Percentiles rank a stretch among this genome's conserved stretches.
Evolutionary conservation across 768 basidiomycete species (phyloP).

Genomic region (Serendipita vermifera): DNA sequence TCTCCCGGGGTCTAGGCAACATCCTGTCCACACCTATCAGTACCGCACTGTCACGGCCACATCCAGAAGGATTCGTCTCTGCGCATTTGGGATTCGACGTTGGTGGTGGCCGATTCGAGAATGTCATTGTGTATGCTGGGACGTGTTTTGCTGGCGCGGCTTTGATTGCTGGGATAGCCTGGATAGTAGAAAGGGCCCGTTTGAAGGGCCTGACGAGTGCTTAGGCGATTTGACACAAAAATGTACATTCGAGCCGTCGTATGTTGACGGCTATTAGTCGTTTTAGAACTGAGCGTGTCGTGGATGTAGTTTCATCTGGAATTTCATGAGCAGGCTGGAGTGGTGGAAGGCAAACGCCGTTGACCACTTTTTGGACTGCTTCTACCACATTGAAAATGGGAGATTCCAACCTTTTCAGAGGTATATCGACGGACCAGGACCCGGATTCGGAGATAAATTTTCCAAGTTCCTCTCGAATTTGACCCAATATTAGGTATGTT

Average conservation of each 20-base stretch:
- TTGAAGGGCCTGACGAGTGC: no score
- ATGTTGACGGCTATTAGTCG: no score
- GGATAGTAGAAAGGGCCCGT: slow-evolving; percentile 16
- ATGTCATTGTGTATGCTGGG: slow-evolving; percentile 23
- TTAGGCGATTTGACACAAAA: no score
- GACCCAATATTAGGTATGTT: slow-evolving; percentile 74
- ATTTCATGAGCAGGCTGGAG: no score
- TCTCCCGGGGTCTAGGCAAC: slow-evolving; percentile 24
- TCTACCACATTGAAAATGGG: no score
- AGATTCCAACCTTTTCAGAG: slow-evolving; percentile 39
- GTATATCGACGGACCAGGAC: slow-evolving; percentile 82
- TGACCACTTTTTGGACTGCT: no score
- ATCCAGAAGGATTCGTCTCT: slow-evolving; percentile 4
- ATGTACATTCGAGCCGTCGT: no score
- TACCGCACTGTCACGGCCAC: slow-evolving; percentile 17
- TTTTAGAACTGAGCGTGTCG: no score
- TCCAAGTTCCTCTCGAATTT: slow-evolving; percentile 85
- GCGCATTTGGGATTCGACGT: slow-evolving; percentile 20
- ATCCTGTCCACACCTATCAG: slow-evolving; percentile 24
- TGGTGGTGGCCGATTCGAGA: slow-evolving; percentile 20
- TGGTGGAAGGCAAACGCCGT: no score
- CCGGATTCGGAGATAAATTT: slow-evolving; percentile 89
- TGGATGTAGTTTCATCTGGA: no score
- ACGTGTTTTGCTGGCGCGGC: slow-evolving; percentile 25
- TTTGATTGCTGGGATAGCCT: slow-evolving; percentile 19